Base-by-base conservation (phyloP, 177 flowering plant species). In the Tripterygium wilfordii region DNA sequence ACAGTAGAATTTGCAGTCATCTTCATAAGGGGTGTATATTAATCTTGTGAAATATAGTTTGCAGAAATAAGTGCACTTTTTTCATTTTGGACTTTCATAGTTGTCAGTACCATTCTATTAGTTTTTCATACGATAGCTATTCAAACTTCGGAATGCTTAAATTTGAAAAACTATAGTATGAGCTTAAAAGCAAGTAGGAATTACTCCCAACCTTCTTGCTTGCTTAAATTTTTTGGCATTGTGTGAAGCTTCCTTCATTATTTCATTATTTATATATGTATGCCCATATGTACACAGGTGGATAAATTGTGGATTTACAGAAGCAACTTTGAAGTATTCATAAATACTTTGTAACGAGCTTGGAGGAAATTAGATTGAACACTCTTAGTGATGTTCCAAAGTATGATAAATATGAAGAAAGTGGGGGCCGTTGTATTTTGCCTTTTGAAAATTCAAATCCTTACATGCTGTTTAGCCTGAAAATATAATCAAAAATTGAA, bases 21-120 rank as follows among this genome's bases (percentile, higher is more conserved):
- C 51, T 20, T 20, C 18, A 12, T 55, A 57, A 28, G 46, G 41
- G 45, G 56, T 60, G 68, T 60, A 50, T 52, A 67, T 56, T 53
- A 31, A 55, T 42, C 39, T 45, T 55, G 39, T 63, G 64, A 48
- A 67, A 60, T 63, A 45, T 44, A 52, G 20, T 46, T 30, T 58
- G 46, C 32, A 28, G 36, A 25, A 31, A 19, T 32, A 15, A 38
- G 27, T 49, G 44, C 33, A 29, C 29, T 19, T 38, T 51, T n/a
- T 8, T 16, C 16, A 26, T 18, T 9, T 23, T 10, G 5, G 21
- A 17, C 15, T 9, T 50, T 29, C 14, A 18, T 26, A 13, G 27
- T 36, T 31, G 20, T 26, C 23, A 1, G 19, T 28, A 27, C 28
- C 37, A 16, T 45, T 3, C 10, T 25, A 18, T 7, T 24, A 5